Evolutionary conservation across 2,329 filamentous ascomycete species (phyloP).

Genomic region (Bipolaris oryzae): DNA sequence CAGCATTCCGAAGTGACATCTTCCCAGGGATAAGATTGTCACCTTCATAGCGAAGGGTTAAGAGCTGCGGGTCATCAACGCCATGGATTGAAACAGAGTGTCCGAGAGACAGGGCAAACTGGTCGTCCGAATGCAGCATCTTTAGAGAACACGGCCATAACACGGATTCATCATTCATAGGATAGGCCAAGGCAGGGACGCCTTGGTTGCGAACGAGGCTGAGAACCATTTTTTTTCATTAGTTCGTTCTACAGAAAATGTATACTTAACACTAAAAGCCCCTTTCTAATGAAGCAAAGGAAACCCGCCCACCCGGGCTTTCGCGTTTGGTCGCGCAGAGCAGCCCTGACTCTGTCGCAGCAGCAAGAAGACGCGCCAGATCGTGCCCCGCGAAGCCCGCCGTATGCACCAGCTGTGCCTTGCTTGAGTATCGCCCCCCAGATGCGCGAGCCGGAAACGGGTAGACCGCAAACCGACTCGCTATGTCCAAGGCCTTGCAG

Average conservation of each 20-base stretch:
- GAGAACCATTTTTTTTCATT: conserved; percentile 9
- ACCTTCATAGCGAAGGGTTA: conserved; percentile 10
- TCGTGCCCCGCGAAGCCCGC: conserved; percentile 11
- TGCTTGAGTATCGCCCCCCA: conserved; percentile 13
- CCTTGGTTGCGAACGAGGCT: conserved; percentile 11
- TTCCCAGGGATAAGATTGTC: conserved; percentile 8
- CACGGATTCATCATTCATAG: conserved; percentile 8
- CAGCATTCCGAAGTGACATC: background rate
- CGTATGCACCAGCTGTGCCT: conserved; percentile 3
- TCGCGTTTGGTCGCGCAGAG: conserved; percentile 10
- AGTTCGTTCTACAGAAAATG: conserved; percentile 4
- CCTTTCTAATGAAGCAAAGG: conserved; percentile 9
- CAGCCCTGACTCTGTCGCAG: conserved; percentile 10
- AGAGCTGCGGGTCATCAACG: conserved; percentile 1
- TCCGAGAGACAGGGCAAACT: conserved; percentile 8
- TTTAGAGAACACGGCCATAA: conserved; percentile 6
- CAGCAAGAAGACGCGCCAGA: background rate
- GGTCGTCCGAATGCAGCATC: conserved; percentile 2
- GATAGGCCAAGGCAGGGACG: conserved; percentile 7
- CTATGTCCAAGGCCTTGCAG: conserved; percentile 6
- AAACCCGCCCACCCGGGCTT: conserved; percentile 13
- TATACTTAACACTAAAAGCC: conserved; percentile 7
- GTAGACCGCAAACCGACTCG: conserved; percentile 1
- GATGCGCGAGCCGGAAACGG: conserved; percentile 8
- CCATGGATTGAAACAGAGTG: background rate